Base-by-base conservation (phyloP, 2,329 filamentous ascomycete genomes). In the Phyllosticta citrichinensis region DNA sequence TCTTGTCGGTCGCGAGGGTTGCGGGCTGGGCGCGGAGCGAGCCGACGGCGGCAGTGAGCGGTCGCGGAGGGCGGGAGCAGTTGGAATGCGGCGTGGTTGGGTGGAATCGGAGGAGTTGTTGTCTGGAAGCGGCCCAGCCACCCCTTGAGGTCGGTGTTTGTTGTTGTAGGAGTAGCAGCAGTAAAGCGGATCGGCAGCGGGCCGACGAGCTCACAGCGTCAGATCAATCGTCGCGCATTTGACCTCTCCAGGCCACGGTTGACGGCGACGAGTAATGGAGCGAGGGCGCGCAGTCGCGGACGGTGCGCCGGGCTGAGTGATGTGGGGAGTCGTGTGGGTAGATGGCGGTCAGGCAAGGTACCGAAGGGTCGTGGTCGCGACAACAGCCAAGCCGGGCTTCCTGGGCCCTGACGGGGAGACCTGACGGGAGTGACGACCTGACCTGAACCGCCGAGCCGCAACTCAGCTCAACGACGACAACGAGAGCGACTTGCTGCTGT, bases 91-190 rank as follows among this genome's bases (percentile, higher is more conserved):
- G 40, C 47, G 58, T 6, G 58, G 54, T 53, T 40, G 54, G 55
- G 54, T 25, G 27, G 54, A 61, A 56, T 56, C 54, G 58, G 58
- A 35, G 40, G 58, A 8, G 58, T 52, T 40, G 58, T 33, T 19
- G 58, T 56, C 19, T 25, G 40, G 27, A 40, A 30, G 50, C 27
- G 55, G 33, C 53, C 60, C 60, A 61, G 60, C 55, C 60, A 61
- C 60, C 60, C 60, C 60, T 61, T 56, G 58, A 56, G 54, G 54
- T 60, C 33, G 52, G 33, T 40, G 33, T 25, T 60, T 56, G 58
- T 40, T 40, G 33, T 40, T 40, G 33, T 40, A 11, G 54, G 58
- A 40, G 24, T 22, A 33, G 58, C 40, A 47, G 58, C 54, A 20
- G 33, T 40, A 53, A 56, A 53, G 53, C 53, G 54, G 54, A 55